Evolutionary conservation across 805 yeast genomes (phyloP).

Genomic region (Torulaspora delbrueckii): DNA sequence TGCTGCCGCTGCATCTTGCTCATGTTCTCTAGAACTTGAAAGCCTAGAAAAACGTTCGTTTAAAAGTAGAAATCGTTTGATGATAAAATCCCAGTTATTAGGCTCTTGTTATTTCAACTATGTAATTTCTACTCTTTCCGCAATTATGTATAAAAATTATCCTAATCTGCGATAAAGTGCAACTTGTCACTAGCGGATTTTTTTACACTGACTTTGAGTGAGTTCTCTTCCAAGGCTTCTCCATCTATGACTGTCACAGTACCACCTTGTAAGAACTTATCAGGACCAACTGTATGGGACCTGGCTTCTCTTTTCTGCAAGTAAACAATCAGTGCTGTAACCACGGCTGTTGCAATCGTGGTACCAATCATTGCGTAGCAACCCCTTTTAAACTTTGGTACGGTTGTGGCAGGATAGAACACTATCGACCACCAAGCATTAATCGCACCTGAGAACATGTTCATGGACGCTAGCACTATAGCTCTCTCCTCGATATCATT

Average conservation of each 20-base stretch:
- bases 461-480: slow-evolving; percentile 54
- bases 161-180: neutral
- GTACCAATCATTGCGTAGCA: slow-evolving; percentile 52
- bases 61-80: neutral
- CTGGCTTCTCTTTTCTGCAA: slow-evolving; percentile 38
- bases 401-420: slow-evolving; percentile 46
- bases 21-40: neutral
- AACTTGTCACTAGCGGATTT: neutral
- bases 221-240: neutral
- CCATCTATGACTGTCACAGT: neutral
- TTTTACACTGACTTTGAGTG: neutral
- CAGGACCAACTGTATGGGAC: neutral
- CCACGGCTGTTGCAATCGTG: slow-evolving; percentile 36
- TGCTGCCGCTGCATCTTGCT: neutral
- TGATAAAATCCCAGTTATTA: neutral
- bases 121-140: neutral
- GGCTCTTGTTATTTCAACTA: neutral
- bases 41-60: neutral
- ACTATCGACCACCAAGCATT: slow-evolving; percentile 56
- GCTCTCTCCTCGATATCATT: slow-evolving; percentile 56
- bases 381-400: slow-evolving; percentile 46
- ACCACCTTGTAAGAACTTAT: neutral
- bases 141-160: neutral
- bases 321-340: slow-evolving; percentile 38
- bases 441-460: slow-evolving; percentile 52